These are phyloP conservation scores for Agroathelia rolfsii DNA, from an alignment of 1,284 basidiomycete species.

Conservation along the genomic window DNA sequence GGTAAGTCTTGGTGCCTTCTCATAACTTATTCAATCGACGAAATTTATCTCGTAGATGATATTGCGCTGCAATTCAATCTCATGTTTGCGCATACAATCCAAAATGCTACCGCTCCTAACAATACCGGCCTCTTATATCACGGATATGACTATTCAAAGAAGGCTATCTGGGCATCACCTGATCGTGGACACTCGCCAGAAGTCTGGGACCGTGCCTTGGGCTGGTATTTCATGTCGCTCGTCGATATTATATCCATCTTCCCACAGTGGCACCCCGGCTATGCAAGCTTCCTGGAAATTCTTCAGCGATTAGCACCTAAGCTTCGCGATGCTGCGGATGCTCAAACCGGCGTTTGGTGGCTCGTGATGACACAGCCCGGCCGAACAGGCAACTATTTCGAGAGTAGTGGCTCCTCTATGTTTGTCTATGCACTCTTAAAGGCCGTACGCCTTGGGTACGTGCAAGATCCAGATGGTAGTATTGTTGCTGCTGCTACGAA, in stretches of 20 bases:
- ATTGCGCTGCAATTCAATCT: constrained; percentile 32
- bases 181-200: constrained; percentile 38
- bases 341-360: constrained; percentile 4
- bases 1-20: constrained; percentile 17
- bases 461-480: neutral
- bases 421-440: constrained; percentile 6
- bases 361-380: constrained; percentile 1
- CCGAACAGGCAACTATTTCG: constrained; percentile 1
- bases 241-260: constrained; percentile 5
- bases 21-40: constrained; percentile 1
- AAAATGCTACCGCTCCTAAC: constrained; percentile 26
- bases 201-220: constrained; percentile 35
- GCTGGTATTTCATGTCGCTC: constrained; percentile 4
- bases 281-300: neutral
- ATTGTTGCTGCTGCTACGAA: constrained; percentile 1
- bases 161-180: constrained; percentile 31
- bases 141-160: constrained; percentile 36
- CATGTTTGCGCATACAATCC: constrained; percentile 33
- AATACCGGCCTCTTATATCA: constrained; percentile 36
- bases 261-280: neutral
- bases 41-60: constrained; percentile 21
- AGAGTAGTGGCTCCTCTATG: neutral
- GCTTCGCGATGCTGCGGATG: constrained; percentile 1
- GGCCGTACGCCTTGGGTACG: constrained; percentile 3
- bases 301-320: neutral